Evolutionary conservation across 169 alveolate species (phyloP), one percentile per base, ranked within the genome.

Genomic region (Plasmodium gaboni): DNA sequence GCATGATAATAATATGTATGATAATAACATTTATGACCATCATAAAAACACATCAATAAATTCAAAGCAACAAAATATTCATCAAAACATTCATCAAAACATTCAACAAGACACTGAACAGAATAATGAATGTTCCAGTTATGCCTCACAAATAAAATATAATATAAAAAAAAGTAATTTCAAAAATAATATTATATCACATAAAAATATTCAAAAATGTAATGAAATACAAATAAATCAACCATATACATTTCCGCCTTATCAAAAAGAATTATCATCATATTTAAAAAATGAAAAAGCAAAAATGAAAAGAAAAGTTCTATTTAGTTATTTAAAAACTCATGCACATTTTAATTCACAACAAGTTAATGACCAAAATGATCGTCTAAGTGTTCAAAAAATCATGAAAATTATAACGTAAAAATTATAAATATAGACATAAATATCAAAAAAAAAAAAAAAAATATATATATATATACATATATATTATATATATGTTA

Each of bases 341-440:
- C 59, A 83, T 15, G 22, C 19, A 19, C 64, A 57, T 55, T 38
- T 42, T 55, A 51, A 68, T 32, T 71, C 70, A 10, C 55, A 24
- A 26, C 17, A 55, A 60, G 28, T 38, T 50, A 13, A 57, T 42
- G 12, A 1, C 83, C 68, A 38, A 67, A 28, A 22, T 7, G 57
- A 51, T 24, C 67, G 60, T 38, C 69, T 83, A 38, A 83, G 71
- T 46, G 48, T 48, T 67, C 71, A 83, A n/a, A 67, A 65, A 44
- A 68, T 83, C 5, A 55, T 83, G 60, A 83, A 83, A 68, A 83
- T 83, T 24, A 83, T 71, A 19, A 83, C 73, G 91, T 83, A 83
- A 83, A 9, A 15, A 61, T 13, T 17, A 22, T 12, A 32, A 42
- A 53, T n/a, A 3, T n/a, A 59, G 24, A 22, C 24, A 70, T 32